Evolutionary conservation across 176 grass and related monocot species (phyloP).

Genomic region (Typha latifolia): DNA sequence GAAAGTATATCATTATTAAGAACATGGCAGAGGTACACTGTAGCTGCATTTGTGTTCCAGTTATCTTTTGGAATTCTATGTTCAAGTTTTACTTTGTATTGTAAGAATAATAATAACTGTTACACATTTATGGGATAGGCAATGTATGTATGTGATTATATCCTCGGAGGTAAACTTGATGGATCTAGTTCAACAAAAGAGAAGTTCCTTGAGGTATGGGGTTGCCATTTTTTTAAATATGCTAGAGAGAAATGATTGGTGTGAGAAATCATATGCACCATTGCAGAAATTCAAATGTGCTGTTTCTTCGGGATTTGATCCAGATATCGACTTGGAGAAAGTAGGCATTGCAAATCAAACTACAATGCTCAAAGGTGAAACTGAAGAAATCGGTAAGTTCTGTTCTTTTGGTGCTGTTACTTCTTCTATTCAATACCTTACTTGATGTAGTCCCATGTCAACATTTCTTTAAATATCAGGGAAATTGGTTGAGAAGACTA

Average conservation of each 20-base stretch:
- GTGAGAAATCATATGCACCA: slow-evolving; percentile 3
- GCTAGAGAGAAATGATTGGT: not conserved
- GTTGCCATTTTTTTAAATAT: not conserved
- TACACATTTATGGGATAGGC: slow-evolving; percentile 37
- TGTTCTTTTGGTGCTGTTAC: not conserved
- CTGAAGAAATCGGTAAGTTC: slow-evolving; percentile 82
- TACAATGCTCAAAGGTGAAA: slow-evolving; percentile 99
- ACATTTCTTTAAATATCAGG: slow-evolving; percentile 28
- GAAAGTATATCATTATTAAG: slow-evolving; percentile 80
- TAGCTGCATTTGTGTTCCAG: not conserved
- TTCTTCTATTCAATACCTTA: no score
- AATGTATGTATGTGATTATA: slow-evolving; percentile 86
- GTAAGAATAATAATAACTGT: not conserved
- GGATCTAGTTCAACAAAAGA: slow-evolving; percentile 93
- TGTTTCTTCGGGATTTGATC: slow-evolving; percentile 85
- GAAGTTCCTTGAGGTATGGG: slow-evolving; percentile 57
- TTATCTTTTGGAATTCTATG: not conserved
- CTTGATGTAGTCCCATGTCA: not conserved
- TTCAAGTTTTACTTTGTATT: no score
- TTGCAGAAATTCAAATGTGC: slow-evolving; percentile 90
- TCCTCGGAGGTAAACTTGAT: slow-evolving; percentile 84
- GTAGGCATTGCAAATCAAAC: slow-evolving; percentile 99
- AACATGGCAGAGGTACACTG: slow-evolving; percentile 70
- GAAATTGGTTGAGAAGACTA: slow-evolving; percentile 84
- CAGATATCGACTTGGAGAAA: slow-evolving; percentile 79